A percentile compares a stretch with the other conserved stretches of the same genome.
Evolutionary conservation across 2,329 filamentous ascomycete genomes (phyloP).

Genomic region (Colletotrichum australisinense): DNA sequence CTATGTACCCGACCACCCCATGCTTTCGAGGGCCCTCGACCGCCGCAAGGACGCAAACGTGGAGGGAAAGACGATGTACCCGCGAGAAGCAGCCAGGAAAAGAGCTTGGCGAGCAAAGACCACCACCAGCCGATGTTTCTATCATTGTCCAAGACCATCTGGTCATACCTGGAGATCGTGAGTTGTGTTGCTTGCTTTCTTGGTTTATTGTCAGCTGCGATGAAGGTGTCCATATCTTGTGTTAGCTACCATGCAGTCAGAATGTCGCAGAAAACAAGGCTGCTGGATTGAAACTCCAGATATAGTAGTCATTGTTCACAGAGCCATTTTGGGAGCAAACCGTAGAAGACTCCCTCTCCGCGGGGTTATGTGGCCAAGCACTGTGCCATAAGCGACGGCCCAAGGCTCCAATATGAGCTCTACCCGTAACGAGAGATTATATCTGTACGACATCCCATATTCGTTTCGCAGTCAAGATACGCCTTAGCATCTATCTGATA

Average conservation of each 20-base stretch:
- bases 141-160: conserved; percentile 5
- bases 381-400: neutral
- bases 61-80: conserved; percentile 8
- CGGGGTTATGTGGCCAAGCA: neutral
- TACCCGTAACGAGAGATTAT: no score
- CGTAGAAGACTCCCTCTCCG: neutral
- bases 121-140: conserved; percentile 6
- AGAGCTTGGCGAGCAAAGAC: neutral
- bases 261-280: neutral
- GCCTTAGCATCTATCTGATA: no score
- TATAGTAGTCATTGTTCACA: neutral
- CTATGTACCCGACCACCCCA: neutral
- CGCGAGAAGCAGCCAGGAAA: neutral
- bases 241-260: neutral
- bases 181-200: neutral
- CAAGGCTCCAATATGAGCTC: no score
- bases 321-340: neutral
- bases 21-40: conserved; percentile 5
- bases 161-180: conserved; percentile 6
- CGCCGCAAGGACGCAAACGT: neutral
- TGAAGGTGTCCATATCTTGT: neutral
- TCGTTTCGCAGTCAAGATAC: no score
- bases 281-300: neutral
- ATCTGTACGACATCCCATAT: no score
- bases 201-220: neutral